Conservation (phyloP, 2,329 filamentous ascomycete species). For the Fusarium poae region DNA sequence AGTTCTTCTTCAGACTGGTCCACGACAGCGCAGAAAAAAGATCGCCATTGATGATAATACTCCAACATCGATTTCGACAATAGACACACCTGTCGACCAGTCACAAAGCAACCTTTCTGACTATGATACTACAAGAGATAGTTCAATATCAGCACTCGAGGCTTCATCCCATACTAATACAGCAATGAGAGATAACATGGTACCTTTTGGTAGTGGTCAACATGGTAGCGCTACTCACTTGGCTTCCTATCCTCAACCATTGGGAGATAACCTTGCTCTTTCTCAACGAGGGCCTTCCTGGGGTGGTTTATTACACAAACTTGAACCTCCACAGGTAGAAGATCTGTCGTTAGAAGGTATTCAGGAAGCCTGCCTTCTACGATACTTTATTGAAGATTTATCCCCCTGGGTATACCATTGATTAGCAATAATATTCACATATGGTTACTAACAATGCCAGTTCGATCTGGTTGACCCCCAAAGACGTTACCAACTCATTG, state of each 20-base stretch:
- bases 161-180: neutral
- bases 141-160: too few species aligned
- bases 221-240: neutral
- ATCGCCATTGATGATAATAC: slow-evolving; percentile 9
- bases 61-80: accelerated
- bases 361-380: slow-evolving; percentile 39
- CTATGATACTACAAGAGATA: neutral
- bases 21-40: slow-evolving; percentile 1
- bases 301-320: slow-evolving; percentile 4
- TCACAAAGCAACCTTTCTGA: neutral
- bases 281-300: slow-evolving; percentile 31
- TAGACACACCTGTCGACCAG: too few species aligned
- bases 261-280: neutral
- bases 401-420: slow-evolving; percentile 28
- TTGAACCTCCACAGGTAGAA: slow-evolving; percentile 13
- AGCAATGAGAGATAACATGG: neutral
- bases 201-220: neutral
- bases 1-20: slow-evolving; percentile 42
- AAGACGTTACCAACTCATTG: slow-evolving; percentile 23
- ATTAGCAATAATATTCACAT: accelerated
- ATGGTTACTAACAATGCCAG: neutral
- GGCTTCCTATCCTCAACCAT: neutral
- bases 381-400: slow-evolving; percentile 39
- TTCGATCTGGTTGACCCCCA: slow-evolving; percentile 39
- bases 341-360: neutral